Evolutionary conservation across 129 eudicot species (phyloP).

Genomic region (Chrysanthemum makinoi): DNA sequence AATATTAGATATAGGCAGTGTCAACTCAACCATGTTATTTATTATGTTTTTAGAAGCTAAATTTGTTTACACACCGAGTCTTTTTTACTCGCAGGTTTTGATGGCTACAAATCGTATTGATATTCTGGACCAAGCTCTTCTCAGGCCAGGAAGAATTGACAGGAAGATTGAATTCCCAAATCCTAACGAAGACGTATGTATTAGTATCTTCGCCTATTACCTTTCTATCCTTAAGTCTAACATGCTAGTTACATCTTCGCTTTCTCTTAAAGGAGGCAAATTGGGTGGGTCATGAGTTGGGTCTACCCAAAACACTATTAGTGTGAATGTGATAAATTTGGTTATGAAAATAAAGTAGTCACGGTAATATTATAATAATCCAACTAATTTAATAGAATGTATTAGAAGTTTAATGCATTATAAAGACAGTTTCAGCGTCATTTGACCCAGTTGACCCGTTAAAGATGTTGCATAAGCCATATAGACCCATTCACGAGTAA

Average conservation of each 20-base stretch:
- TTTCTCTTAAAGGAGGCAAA: not conserved
- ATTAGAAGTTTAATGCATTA: not conserved
- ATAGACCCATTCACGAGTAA: not conserved
- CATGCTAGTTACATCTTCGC: not conserved
- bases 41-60: not conserved
- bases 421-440: not conserved
- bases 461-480: not conserved
- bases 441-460: not conserved
- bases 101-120: conserved; percentile 97
- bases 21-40: not conserved
- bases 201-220: not conserved
- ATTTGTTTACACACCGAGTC: not conserved
- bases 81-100: conserved; percentile 49
- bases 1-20: not conserved
- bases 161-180: conserved; percentile 93
- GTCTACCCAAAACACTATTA: not conserved
- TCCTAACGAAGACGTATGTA: conserved; percentile 77
- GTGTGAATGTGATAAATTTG: not conserved
- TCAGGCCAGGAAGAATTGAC: conserved; percentile 92
- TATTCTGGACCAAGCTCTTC: conserved; percentile 93
- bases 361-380: too few relatives aligned
- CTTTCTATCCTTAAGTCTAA: not conserved
- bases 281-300: not conserved
- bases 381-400: too few relatives aligned
- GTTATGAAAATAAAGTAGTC: too few relatives aligned